A percentile compares a stretch with the other conserved stretches of the same genome.
Conservation (phyloP, 805 yeast species). For the Saccharomycopsis javanensis region DNA sequence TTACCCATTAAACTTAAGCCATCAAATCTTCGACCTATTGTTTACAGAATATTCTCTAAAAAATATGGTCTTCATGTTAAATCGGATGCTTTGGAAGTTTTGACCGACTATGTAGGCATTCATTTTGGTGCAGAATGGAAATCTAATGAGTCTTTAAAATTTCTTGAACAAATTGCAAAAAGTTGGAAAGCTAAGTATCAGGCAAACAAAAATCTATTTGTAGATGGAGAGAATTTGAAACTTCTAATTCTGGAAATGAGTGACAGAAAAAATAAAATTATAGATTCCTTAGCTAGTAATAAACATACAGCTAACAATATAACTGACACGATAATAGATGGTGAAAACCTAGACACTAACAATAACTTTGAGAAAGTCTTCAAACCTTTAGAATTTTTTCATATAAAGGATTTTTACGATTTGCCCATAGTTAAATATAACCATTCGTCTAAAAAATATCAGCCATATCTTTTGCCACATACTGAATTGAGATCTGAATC, state of each 20-base stretch:
- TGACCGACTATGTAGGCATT: slow-evolving; percentile 69
- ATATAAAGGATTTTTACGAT: slow-evolving; percentile 45
- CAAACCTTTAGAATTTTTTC: slow-evolving; percentile 16
- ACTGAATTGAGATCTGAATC: slow-evolving; percentile 10
- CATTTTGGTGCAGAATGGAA: slow-evolving; percentile 85
- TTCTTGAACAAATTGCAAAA: slow-evolving; percentile 69
- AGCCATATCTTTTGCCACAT: slow-evolving; percentile 20
- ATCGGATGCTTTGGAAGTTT: slow-evolving; percentile 64
- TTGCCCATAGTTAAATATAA: slow-evolving; percentile 63
- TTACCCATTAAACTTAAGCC: slow-evolving; percentile 75
- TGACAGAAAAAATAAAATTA: slow-evolving; percentile 23
- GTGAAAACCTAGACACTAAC: slow-evolving; percentile 18
- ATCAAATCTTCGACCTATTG: slow-evolving; percentile 79
- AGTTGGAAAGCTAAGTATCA: slow-evolving; percentile 56
- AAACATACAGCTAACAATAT: slow-evolving; percentile 7
- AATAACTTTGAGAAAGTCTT: slow-evolving; percentile 19
- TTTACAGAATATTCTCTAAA: slow-evolving; percentile 81
- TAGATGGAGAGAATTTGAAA: slow-evolving; percentile 63
- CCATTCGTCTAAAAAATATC: slow-evolving; percentile 50
- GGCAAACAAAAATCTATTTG: slow-evolving; percentile 77
- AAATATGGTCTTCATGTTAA: slow-evolving; percentile 88
- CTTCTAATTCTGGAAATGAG: slow-evolving; percentile 54
- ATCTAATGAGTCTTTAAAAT: slow-evolving; percentile 47
- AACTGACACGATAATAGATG: slow-evolving; percentile 20
- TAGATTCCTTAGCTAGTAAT: background rate